Percentiles rank a stretch among this genome's conserved stretches.
phyloP scores from a whole-genome alignment of 352 stramenopile genomes.

The Pythium sukuiense region DNA sequence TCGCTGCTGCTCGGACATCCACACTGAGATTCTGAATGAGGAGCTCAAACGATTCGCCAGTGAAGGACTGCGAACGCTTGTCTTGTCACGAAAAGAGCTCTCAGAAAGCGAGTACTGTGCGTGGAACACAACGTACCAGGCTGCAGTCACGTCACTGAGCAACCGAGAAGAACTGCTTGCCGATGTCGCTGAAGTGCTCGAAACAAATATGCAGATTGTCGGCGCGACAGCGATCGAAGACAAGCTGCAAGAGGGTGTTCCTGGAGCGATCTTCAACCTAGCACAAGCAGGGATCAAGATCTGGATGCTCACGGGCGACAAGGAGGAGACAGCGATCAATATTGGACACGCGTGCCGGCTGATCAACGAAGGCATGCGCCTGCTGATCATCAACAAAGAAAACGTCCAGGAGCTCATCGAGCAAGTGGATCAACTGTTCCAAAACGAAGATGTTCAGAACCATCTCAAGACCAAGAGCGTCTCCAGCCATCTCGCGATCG shows the following conservation, averaged over 20 bases:
- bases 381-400: slow-evolving; percentile 58
- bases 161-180: slow-evolving; percentile 60
- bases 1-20: slow-evolving; percentile 39
- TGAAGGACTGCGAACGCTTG: slow-evolving; percentile 84
- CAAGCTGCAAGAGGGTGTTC: slow-evolving; percentile 91
- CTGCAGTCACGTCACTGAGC: slow-evolving; percentile 57
- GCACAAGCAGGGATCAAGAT: slow-evolving; percentile 91
- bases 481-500: slow-evolving; percentile 53
- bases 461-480: slow-evolving; percentile 42
- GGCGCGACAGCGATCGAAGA: slow-evolving; percentile 93
- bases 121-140: slow-evolving; percentile 71
- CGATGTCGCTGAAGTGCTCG: slow-evolving; percentile 56
- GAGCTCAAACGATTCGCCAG: slow-evolving; percentile 78
- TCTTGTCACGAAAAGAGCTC: slow-evolving; percentile 66
- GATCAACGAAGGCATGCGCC: slow-evolving; percentile 62
- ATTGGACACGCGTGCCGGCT: slow-evolving; percentile 80
- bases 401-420: slow-evolving; percentile 41
- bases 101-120: slow-evolving; percentile 50
- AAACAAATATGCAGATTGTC: slow-evolving; percentile 77
- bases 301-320: slow-evolving; percentile 95
- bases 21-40: slow-evolving; percentile 37
- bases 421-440: slow-evolving; percentile 55
- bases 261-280: slow-evolving; percentile 83
- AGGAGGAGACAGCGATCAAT: slow-evolving; percentile 95
- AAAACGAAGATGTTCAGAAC: slow-evolving; percentile 46